phyloP scores from a whole-genome alignment of 2,329 filamentous ascomycete genomes.

The Fusarium goolgardi region DNA sequence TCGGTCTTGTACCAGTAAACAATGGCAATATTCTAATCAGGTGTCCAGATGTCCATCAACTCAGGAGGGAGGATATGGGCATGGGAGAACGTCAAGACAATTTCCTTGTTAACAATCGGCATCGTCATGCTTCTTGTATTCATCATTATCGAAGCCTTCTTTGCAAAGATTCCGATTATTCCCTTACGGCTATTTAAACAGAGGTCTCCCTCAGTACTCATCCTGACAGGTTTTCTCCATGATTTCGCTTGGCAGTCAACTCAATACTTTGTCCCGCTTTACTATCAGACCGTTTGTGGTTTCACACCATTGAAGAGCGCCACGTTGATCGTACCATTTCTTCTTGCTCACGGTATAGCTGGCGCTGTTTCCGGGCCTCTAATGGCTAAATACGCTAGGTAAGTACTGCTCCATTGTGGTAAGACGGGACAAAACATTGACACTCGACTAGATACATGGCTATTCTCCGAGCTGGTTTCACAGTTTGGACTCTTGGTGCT shows the following conservation, averaged over 20 bases:
- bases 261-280: neutral
- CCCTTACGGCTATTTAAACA: slow-evolving; percentile 54
- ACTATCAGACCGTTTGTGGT: neutral
- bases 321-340: neutral
- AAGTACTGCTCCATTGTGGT: rapidly evolving
- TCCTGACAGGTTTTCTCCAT: neutral
- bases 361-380: neutral
- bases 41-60: neutral
- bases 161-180: slow-evolving; percentile 80
- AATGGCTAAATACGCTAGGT: slow-evolving; percentile 1
- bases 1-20: no score
- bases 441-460: neutral
- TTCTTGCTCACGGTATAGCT: slow-evolving; percentile 1
- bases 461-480: neutral
- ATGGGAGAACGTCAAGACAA: slow-evolving; percentile 76
- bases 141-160: slow-evolving; percentile 74
- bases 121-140: slow-evolving; percentile 70
- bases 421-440: rapidly evolving
- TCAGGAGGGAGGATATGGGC: slow-evolving; percentile 49
- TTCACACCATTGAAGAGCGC: neutral
- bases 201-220: neutral
- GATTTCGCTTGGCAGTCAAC: slow-evolving; percentile 24
- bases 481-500: neutral
- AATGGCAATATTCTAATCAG: rapidly evolving
- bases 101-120: slow-evolving; percentile 79